Percentiles rank a stretch among this genome's conserved stretches.
phyloP scores from a whole-genome alignment of 2,329 filamentous ascomycete genomes.

The Monosporascus cannonballus region DNA sequence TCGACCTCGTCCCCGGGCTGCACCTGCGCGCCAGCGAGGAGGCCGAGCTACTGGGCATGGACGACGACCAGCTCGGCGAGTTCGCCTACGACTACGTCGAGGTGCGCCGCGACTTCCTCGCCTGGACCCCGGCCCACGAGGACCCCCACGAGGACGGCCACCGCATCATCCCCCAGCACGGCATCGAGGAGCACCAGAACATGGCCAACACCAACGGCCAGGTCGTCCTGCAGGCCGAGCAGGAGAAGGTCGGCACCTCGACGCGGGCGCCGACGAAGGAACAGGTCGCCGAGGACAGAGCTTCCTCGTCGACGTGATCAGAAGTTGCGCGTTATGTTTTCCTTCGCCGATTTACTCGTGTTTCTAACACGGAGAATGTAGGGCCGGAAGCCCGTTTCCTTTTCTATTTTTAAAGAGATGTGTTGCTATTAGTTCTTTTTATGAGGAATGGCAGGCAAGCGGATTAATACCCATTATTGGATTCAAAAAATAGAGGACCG shows the following conservation, averaged over 20 bases:
- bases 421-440: not conserved
- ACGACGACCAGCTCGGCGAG: constrained; percentile 84
- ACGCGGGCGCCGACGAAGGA: constrained; percentile 20
- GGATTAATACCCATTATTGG: not conserved
- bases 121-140: constrained; percentile 72
- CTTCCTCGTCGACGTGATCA: not conserved
- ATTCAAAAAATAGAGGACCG: not conserved
- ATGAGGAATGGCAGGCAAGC: not conserved
- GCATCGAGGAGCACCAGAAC: constrained; percentile 63
- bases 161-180: constrained; percentile 61
- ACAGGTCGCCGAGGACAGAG: constrained; percentile 11
- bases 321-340: too few relatives aligned
- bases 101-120: constrained; percentile 80
- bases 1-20: constrained; percentile 71
- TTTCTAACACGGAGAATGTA: not conserved
- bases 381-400: not conserved
- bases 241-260: constrained; percentile 25
- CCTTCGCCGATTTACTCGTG: not conserved
- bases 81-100: constrained; percentile 90
- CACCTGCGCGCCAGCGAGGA: constrained; percentile 75
- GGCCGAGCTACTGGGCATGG: constrained; percentile 81
- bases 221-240: constrained; percentile 32
- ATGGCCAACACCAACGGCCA: constrained; percentile 53
- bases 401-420: not conserved
- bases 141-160: constrained; percentile 56